These are phyloP conservation scores for Blastocystis sp. DNA, from an alignment of 352 stramenopile species.

Conservation along the genomic window DNA sequence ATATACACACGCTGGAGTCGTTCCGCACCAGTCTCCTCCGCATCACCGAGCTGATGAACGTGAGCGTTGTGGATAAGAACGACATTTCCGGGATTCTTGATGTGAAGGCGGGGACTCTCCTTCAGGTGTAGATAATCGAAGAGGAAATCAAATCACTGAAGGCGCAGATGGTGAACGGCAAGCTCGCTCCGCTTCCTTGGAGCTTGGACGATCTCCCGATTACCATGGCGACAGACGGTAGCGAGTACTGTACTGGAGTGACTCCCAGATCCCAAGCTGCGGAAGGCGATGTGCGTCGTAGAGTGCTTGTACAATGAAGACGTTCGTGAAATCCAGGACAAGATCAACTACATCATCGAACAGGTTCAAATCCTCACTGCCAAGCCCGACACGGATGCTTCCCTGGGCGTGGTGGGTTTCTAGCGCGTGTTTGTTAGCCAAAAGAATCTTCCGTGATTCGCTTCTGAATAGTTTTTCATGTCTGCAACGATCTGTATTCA, in stretches of 20 bases:
- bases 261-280: constrained; percentile 18
- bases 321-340: constrained; percentile 63
- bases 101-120: background rate
- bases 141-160: constrained; percentile 35
- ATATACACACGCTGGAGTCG: background rate
- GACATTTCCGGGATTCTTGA: constrained; percentile 38
- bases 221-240: constrained; percentile 9
- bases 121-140: constrained; percentile 3
- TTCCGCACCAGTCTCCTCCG: background rate
- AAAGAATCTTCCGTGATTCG: too few species aligned
- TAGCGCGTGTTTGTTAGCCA: background rate
- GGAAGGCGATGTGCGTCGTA: constrained; percentile 47
- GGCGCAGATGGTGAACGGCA: constrained; percentile 2
- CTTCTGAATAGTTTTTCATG: too few species aligned
- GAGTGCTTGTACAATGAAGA: constrained; percentile 70
- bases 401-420: constrained; percentile 47
- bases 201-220: constrained; percentile 40
- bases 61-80: constrained; percentile 48
- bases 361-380: constrained; percentile 54
- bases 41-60: constrained; percentile 27
- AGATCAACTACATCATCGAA: constrained; percentile 66
- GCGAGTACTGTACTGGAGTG: background rate
- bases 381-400: constrained; percentile 13
- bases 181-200: background rate
- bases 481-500: background rate